These are phyloP conservation scores for Globisporangium radiosum DNA, from an alignment of 352 stramenopile genomes.

Conservation along the genomic window DNA sequence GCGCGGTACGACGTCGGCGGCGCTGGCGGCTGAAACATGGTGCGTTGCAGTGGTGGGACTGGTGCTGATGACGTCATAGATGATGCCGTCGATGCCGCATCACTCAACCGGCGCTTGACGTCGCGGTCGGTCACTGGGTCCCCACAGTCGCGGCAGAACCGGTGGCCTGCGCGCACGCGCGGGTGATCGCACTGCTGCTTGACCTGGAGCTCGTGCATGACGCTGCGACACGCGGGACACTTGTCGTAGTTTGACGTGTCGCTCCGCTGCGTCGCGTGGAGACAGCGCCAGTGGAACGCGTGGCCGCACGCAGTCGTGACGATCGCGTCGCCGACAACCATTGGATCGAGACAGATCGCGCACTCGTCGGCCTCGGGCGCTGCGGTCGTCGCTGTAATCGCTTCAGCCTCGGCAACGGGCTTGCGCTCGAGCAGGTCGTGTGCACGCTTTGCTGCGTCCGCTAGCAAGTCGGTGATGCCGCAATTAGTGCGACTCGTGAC, in stretches of 20 bases:
- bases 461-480: conserved; percentile 27
- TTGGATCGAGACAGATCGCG: conserved; percentile 78
- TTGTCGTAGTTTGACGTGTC: conserved; percentile 81
- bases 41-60: background rate
- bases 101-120: conserved; percentile 55
- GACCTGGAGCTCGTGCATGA: conserved; percentile 75
- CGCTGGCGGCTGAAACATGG: background rate
- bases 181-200: conserved; percentile 83
- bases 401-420: conserved; percentile 8
- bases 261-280: conserved; percentile 79
- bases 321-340: conserved; percentile 76
- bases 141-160: conserved; percentile 77
- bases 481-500: background rate
- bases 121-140: conserved; percentile 45
- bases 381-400: conserved; percentile 22
- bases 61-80: background rate
- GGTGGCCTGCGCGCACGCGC: conserved; percentile 68
- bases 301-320: conserved; percentile 80
- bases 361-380: conserved; percentile 73
- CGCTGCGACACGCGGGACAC: conserved; percentile 69
- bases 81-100: conserved; percentile 8
- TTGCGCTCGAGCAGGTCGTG: conserved; percentile 25
- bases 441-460: conserved; percentile 54
- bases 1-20: conserved; percentile 64
- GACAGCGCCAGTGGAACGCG: conserved; percentile 81